Conservation (phyloP, 345 rosid species). For the Eucalyptus sp. region DNA sequence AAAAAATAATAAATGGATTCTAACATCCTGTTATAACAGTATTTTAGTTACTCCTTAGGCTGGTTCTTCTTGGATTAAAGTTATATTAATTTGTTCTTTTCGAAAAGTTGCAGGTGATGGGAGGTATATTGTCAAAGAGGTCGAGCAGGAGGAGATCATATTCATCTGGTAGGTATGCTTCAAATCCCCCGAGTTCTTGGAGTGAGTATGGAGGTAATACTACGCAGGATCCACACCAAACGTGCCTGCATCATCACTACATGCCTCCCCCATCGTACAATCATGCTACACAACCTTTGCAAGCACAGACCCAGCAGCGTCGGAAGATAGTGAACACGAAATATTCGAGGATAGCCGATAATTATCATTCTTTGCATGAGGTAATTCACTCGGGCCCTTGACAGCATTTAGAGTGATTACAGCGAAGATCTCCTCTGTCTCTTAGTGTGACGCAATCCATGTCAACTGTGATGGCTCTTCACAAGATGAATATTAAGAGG, state of each 20-base stretch:
- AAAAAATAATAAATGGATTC: neutral
- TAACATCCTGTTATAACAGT: neutral
- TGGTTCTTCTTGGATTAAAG: neutral
- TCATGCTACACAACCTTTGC: neutral
- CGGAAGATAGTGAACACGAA: conserved; percentile 37
- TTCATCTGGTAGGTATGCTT: neutral
- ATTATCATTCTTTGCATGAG: conserved; percentile 44
- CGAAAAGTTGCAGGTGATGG: neutral
- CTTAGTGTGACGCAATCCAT: neutral
- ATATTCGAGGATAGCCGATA: conserved; percentile 61
- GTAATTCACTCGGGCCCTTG: conserved; percentile 35
- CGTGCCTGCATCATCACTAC: neutral
- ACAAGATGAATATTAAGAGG: neutral
- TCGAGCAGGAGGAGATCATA: neutral
- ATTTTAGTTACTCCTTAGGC: neutral
- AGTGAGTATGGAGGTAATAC: neutral
- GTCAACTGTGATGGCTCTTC: neutral
- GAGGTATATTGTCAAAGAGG: neutral
- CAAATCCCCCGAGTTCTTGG: neutral
- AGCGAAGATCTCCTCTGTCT: neutral
- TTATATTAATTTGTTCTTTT: neutral
- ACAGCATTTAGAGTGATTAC: neutral
- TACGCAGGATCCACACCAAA: neutral
- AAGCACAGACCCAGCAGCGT: conserved; percentile 12
- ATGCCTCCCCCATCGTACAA: neutral